Evolutionary conservation across 495 filamentous ascomycete species (phyloP).

Genomic region (Hypoxylon cercidicola): DNA sequence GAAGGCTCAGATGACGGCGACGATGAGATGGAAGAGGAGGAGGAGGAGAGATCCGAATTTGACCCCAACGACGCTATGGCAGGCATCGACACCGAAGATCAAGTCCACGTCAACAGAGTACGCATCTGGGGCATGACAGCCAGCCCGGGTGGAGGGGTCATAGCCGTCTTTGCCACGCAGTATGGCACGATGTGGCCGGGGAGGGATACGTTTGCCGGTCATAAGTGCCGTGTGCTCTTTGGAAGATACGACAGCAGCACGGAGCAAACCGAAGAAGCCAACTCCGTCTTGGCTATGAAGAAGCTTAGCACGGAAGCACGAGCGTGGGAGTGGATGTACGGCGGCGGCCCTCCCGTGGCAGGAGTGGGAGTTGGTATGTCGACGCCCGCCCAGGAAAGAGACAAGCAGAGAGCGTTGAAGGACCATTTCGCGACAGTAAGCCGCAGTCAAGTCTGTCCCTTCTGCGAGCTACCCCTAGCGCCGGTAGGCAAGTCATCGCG

Average conservation of each 20-base stretch:
- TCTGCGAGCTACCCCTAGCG: slow-evolving; percentile 47
- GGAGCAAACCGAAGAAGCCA: slow-evolving; percentile 9
- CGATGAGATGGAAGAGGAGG: slow-evolving; percentile 31
- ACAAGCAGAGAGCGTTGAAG: slow-evolving; percentile 32
- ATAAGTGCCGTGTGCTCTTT: slow-evolving; percentile 53
- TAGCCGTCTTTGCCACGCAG: slow-evolving; percentile 50
- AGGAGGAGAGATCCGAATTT: slow-evolving; percentile 39
- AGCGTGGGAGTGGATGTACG: slow-evolving; percentile 61
- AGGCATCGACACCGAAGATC: slow-evolving; percentile 38
- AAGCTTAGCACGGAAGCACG: slow-evolving; percentile 55
- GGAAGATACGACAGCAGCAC: slow-evolving; percentile 38
- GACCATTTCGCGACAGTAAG: slow-evolving; percentile 44
- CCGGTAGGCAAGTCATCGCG: slow-evolving; percentile 19
- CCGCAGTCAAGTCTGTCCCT: slow-evolving; percentile 48
- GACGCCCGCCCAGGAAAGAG: background rate
- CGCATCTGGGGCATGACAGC: slow-evolving; percentile 57
- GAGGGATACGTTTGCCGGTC: slow-evolving; percentile 55
- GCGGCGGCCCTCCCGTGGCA: slow-evolving; percentile 53
- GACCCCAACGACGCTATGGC: slow-evolving; percentile 37
- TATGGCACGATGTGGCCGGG: slow-evolving; percentile 54
- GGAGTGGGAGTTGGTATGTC: slow-evolving; percentile 44
- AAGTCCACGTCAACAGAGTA: slow-evolving; percentile 55
- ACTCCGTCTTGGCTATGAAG: slow-evolving; percentile 10
- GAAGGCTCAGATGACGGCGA: slow-evolving; percentile 25
- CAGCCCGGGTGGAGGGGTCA: slow-evolving; percentile 56